Evolutionary conservation across 2,329 filamentous ascomycete genomes (phyloP), one percentile per base, ranked within the genome.

Genomic region (Fulvia fulva): DNA sequence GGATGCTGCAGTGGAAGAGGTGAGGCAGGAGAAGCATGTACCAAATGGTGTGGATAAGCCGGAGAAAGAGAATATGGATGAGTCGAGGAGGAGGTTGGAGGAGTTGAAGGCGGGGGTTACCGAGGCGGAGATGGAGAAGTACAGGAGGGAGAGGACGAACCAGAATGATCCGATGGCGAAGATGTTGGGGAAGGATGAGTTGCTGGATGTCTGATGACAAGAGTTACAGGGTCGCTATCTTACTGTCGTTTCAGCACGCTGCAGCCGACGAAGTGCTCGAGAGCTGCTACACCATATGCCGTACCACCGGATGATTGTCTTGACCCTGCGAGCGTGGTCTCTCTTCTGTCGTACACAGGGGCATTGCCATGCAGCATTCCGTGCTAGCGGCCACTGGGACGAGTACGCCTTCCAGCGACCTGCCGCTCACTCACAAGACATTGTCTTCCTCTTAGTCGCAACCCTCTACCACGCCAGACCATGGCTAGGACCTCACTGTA

Each of bases 141-240:
- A 95, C 73, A 84, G 91, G 67, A 83, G 85, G 65, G 92, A 91
- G 71, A 81, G 87, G 63, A 83, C 85, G 53, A 85, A 84, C 26
- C 85, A 87, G 0, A 83, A 90, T 63, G 92, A 96, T 76, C 92
- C 92, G 0, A 96, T 96, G 92, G 89, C 90, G 1, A 86, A 85
- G 5, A 84, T 90, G 66, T 73, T 95, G 47, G 89, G 88, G 23
- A 89, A 85, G 71, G 88, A 91, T 70, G 85, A 89, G 67, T 72
- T 89, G 63, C 72, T 84, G 62, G 73, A 76, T 22, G 43, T 43
- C 26, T 53, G 50, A 57, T 25, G 9, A 55, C 16, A 3, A 23
- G 14, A 14, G 37, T 23, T n/a, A n/a, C n/a, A n/a, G n/a, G n/a
- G n/a, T n/a, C n/a, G n/a, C 22, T 25, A 25, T 6, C 22, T 50